These are phyloP conservation scores for Kurtzmaniella quercitrusa DNA, from an alignment of 1,139 yeast species.

Conservation along the genomic window DNA sequence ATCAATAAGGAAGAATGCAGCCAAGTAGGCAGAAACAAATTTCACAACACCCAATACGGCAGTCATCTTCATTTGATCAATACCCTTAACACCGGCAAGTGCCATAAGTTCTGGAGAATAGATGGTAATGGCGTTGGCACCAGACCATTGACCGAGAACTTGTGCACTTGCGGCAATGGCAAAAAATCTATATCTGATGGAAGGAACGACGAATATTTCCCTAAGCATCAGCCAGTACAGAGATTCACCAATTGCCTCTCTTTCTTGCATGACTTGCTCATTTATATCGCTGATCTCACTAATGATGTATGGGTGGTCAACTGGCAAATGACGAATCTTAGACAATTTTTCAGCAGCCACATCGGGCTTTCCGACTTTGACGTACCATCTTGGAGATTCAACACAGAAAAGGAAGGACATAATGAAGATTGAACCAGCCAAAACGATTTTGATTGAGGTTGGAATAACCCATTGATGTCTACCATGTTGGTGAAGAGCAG, in stretches of 20 bases:
- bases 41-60: constrained; percentile 48
- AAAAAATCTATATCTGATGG: constrained; percentile 43
- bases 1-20: constrained; percentile 47
- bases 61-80: constrained; percentile 39
- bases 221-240: constrained; percentile 16
- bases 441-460: constrained; percentile 32
- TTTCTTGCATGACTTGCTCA: constrained; percentile 36
- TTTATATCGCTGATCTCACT: constrained; percentile 51
- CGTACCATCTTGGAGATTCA: constrained; percentile 46
- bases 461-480: constrained; percentile 37
- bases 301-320: constrained; percentile 46
- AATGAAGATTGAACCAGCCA: constrained; percentile 39
- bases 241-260: constrained; percentile 27
- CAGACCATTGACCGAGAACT: constrained; percentile 58
- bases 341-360: constrained; percentile 33
- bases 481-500: constrained; percentile 28
- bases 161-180: constrained; percentile 41
- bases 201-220: constrained; percentile 31
- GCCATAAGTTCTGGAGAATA: constrained; percentile 54
- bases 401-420: constrained; percentile 32
- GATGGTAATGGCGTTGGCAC: constrained; percentile 60
- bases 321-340: constrained; percentile 45
- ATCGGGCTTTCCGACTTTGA: constrained; percentile 33
- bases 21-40: constrained; percentile 37
- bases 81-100: constrained; percentile 41